Evolutionary conservation across 139 green algal genomes (phyloP), one percentile per base, ranked within the genome.

Genomic region (Closterium sp.): DNA sequence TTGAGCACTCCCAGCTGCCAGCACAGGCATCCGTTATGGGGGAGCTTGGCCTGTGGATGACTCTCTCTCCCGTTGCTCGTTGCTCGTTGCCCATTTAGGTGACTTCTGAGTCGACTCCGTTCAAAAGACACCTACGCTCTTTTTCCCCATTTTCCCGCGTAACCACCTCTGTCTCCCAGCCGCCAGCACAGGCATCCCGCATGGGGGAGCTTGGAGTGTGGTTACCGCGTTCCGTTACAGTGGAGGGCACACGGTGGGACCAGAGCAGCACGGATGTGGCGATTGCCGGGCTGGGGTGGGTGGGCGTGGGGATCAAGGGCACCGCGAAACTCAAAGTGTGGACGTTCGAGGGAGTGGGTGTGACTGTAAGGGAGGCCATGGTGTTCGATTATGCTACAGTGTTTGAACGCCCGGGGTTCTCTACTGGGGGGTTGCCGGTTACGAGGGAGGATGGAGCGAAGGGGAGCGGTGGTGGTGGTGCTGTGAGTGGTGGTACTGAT

Each of bases 281-380:
- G 8, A 91, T 94, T 38, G 91, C 95, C 90, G 97, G 98, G 0
- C 93, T 99, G 33, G 98, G 98, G 8, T 99, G 98, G 98, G 90
- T 99, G 3, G 95, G 34, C 10, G 95, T 99, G 21, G 97, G 96
- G 28, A 93, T 97, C 28, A 93, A 90, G 0, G 98, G 98, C 30
- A 66, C 38, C 1, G 96, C 97, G 25, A n/a, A 92, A 19, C 93
- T 99, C 9, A 90, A 93, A 3, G 94, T 99, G 85, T 99, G 97
- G 97, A 95, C 96, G 21, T 96, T 93, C 0, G 93, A 96, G 10
- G 96, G 96, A 4, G 95, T 99, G 8, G 91, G 94, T 4, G 93
- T 99, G 83, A 98, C 96, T n/a, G 96, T 95, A 4, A 96, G 96
- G 31, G 95, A 96, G 7, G 95, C 98, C 5, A 91, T 99, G 43